phyloP scores from a whole-genome alignment of 164 flowering plant species.

The Nymphaea colorata region DNA sequence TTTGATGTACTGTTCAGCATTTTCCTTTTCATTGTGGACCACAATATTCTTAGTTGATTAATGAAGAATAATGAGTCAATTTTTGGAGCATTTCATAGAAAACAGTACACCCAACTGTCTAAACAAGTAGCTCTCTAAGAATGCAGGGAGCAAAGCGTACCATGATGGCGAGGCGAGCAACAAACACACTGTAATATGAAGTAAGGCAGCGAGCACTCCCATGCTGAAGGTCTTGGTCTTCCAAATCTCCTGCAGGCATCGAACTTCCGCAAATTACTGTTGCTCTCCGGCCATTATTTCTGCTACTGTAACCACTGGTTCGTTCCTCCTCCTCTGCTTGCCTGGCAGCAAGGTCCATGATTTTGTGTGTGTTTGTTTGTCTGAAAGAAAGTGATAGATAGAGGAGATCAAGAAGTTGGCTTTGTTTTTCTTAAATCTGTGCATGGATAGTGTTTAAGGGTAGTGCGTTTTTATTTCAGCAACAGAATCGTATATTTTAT shows the following conservation, averaged over 20 bases:
- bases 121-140: background rate
- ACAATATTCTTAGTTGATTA: background rate
- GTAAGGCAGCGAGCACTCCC: slow-evolving; percentile 54
- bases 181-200: slow-evolving; percentile 90
- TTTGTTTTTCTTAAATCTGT: no score
- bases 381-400: no score
- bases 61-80: background rate
- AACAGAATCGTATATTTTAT: background rate
- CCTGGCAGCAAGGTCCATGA: background rate
- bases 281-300: background rate
- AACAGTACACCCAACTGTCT: background rate
- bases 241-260: slow-evolving; percentile 21
- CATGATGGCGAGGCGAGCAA: slow-evolving; percentile 93
- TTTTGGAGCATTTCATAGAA: background rate
- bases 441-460: background rate
- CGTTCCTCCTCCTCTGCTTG: background rate
- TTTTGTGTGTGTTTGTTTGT: no score
- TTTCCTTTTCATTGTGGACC: background rate
- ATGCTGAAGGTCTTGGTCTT: slow-evolving; percentile 45
- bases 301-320: background rate
- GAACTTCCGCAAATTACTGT: background rate
- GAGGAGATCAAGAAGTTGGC: background rate
- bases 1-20: no score
- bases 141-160: slow-evolving; percentile 15
- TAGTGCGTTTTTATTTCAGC: background rate